Conservation (phyloP, 163 green algal species). For the Scenedesmus sp. region DNA sequence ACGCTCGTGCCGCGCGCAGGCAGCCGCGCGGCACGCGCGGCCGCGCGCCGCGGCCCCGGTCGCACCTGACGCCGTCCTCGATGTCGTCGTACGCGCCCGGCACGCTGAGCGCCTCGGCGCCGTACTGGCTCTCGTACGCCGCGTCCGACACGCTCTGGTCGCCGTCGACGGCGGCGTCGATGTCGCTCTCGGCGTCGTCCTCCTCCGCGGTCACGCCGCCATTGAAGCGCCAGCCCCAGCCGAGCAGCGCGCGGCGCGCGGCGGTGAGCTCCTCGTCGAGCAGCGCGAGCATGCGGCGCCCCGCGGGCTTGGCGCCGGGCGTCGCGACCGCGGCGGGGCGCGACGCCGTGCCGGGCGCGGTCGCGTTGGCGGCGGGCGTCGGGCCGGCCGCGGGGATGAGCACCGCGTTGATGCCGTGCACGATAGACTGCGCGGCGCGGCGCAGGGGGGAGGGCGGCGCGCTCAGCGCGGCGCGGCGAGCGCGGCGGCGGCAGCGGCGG, state of each 20-base stretch:
- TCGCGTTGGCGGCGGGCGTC: background rate
- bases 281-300: too few relatives aligned
- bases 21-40: too few relatives aligned
- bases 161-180: background rate
- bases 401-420: slow-evolving; percentile 8
- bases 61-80: background rate
- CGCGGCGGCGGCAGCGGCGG: background rate
- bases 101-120: background rate
- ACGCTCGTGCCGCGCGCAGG: too few relatives aligned
- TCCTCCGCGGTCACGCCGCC: background rate
- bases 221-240: background rate
- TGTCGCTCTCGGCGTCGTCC: background rate
- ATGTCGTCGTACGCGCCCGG: background rate
- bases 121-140: background rate
- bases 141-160: background rate
- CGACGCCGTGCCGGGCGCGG: background rate
- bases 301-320: too few relatives aligned
- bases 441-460: background rate
- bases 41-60: background rate
- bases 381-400: slow-evolving; percentile 13
- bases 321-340: background rate
- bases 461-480: background rate
- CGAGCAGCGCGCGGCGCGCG: too few relatives aligned
- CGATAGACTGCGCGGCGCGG: background rate
- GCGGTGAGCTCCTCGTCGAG: too few relatives aligned